Base-by-base conservation (phyloP, 139 green algal species). In the Pleodorina starrii region DNA sequence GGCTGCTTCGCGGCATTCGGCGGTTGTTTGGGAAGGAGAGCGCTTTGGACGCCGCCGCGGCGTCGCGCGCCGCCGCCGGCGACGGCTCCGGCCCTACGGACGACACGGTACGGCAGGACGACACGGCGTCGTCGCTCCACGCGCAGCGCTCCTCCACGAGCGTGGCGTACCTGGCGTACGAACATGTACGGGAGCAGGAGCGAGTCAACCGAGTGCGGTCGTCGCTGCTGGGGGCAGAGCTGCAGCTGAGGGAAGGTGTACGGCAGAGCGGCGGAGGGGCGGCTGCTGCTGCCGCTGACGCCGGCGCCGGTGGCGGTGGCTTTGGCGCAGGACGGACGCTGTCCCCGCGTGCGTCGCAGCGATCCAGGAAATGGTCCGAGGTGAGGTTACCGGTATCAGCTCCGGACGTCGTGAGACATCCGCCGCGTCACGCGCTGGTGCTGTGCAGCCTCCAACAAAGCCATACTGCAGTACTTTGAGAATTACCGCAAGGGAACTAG, bases 101-200 rank as follows among this genome's bases (percentile, higher is more conserved):
- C 27, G 75, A 83, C 5, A 59, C 29, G n/a, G 46, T 23, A n/a
- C 46, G n/a, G 75, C 75, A 83, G 46, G 75, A 83, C 44, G 75
- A 83, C 44, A 40, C 48, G 11, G 10, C 29, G 75, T 43, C 75
- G 29, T 42, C 46, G 27, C 27, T 29, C 42, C 46, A 27, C n/a
- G 43, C n/a, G 42, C 73, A 80, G 40, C 40, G 73, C 32, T 83
- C 75, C 25, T 1, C 27, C 23, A 6, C n/a, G 44, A 84, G 76
- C 32, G 48, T 69, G 5, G 76, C 76, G 46, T 2, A 42, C 36
- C 51, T 85, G 36, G 9, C 38, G 38, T 32, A 12, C 10, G 42
- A 85, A 21, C 38, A 74, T 36, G 14, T 23, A 3, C 48, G 32
- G 7, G 78, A 85, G 54, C 78, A 74, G 78, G 78, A 85, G 25